phyloP scores from a whole-genome alignment of 805 yeast species.

The Cyberlindnera lachancei region DNA sequence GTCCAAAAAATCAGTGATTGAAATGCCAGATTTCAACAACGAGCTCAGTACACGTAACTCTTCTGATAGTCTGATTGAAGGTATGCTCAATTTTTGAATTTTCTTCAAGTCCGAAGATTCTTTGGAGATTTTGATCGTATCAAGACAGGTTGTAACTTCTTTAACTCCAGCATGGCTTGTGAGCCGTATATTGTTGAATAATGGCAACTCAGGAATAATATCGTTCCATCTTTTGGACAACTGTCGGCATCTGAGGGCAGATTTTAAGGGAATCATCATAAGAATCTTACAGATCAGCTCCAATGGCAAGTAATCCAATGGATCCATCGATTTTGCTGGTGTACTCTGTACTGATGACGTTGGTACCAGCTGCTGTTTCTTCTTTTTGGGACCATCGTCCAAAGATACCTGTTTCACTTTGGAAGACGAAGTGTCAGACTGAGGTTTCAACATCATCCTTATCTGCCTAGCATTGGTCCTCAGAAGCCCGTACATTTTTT shows the following conservation, averaged over 20 bases:
- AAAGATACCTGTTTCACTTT: not conserved
- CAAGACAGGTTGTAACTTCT: slow-evolving; percentile 15
- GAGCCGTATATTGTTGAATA: slow-evolving; percentile 12
- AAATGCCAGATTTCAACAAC: slow-evolving; percentile 5
- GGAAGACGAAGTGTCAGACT: not conserved
- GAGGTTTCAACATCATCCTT: slow-evolving; percentile 8
- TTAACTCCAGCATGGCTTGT: slow-evolving; percentile 5
- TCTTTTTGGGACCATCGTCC: not conserved
- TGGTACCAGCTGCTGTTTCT: too few species aligned
- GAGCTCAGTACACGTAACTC: slow-evolving; percentile 13
- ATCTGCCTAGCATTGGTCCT: too few species aligned
- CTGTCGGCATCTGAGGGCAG: slow-evolving; percentile 5
- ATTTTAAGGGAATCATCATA: slow-evolving; percentile 2
- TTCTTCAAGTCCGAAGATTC: slow-evolving; percentile 1
- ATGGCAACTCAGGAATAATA: slow-evolving; percentile 6
- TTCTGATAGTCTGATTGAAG: slow-evolving; percentile 15
- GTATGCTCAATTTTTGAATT: slow-evolving; percentile 7
- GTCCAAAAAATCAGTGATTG: slow-evolving; percentile 8
- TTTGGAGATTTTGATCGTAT: slow-evolving; percentile 9
- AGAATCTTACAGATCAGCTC: slow-evolving; percentile 8
- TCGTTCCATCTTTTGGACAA: slow-evolving; percentile 16
- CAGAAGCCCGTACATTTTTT: slow-evolving; percentile 4
- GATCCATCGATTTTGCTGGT: slow-evolving; percentile 2
- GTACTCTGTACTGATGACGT: not conserved
- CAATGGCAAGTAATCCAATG: slow-evolving; percentile 5